Conservation (phyloP, 2,329 filamentous ascomycete genomes). For the Camptophora hylomeconis region DNA sequence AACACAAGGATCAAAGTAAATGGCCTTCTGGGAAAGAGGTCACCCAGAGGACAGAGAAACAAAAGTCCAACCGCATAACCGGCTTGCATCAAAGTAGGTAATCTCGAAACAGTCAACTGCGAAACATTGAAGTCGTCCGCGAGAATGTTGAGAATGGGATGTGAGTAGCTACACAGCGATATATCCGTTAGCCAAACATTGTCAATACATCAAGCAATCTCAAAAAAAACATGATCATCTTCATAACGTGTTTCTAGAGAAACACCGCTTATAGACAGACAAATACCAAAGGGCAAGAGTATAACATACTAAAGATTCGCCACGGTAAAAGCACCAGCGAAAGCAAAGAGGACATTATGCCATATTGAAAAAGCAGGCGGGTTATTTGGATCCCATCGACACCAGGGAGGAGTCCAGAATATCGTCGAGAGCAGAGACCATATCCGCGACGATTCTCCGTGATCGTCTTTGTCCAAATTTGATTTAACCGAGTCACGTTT, state of each 20-base stretch:
- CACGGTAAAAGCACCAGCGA: constrained; percentile 50
- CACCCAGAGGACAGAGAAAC: constrained; percentile 63
- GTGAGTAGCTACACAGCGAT: too few relatives aligned
- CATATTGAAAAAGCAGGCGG: constrained; percentile 56
- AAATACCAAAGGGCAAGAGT: too few relatives aligned
- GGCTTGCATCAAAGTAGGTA: constrained; percentile 66
- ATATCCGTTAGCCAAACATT: too few relatives aligned
- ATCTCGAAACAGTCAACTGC: constrained; percentile 52
- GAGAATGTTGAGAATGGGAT: constrained; percentile 65
- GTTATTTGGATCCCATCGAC: constrained; percentile 53
- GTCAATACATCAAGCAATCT: too few relatives aligned
- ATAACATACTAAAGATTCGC: constrained; percentile 77
- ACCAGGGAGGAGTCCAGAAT: constrained; percentile 50
- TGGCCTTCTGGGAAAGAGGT: constrained; percentile 51
- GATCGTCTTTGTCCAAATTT: too few relatives aligned
- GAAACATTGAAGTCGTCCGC: constrained; percentile 57
- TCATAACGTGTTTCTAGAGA: too few relatives aligned
- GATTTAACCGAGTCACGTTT: too few relatives aligned
- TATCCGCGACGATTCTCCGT: too few relatives aligned
- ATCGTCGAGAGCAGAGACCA: constrained; percentile 21
- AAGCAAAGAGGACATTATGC: constrained; percentile 42
- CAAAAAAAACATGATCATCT: too few relatives aligned
- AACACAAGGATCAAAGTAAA: constrained; percentile 54
- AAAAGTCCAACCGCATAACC: constrained; percentile 64
- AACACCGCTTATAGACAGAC: too few relatives aligned